These are phyloP conservation scores for Aspergillus ruber DNA, from an alignment of 2,329 filamentous ascomycete species.

Conservation along the genomic window DNA sequence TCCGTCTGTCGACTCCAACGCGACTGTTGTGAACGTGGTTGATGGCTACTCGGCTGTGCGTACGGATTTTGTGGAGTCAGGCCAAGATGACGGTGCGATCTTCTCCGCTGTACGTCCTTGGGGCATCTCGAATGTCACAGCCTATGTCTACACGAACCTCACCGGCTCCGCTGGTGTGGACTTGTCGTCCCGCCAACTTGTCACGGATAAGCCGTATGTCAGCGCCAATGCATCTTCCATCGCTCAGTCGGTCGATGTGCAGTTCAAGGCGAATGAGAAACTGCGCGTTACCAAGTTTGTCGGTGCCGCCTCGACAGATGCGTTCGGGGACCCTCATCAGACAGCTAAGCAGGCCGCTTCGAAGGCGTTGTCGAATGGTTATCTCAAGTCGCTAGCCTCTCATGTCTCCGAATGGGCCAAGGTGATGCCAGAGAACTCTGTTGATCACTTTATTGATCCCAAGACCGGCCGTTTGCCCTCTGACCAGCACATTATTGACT, in stretches of 20 bases:
- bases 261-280: slow-evolving; percentile 47
- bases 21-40: slow-evolving; percentile 59
- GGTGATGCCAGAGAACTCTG: slow-evolving; percentile 54
- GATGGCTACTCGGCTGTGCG: slow-evolving; percentile 64
- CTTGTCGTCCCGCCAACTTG: slow-evolving; percentile 36
- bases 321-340: slow-evolving; percentile 52
- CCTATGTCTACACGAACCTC: slow-evolving; percentile 49
- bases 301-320: slow-evolving; percentile 62
- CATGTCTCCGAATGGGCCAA: slow-evolving; percentile 58
- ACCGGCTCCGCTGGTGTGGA: slow-evolving; percentile 35
- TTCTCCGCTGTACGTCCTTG: slow-evolving; percentile 60
- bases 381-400: slow-evolving; percentile 46
- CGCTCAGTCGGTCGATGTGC: slow-evolving; percentile 53
- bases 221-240: slow-evolving; percentile 57
- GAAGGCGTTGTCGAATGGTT: slow-evolving; percentile 49
- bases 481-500: slow-evolving; percentile 51
- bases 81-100: slow-evolving; percentile 51
- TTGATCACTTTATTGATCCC: slow-evolving; percentile 57
- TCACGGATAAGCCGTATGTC: slow-evolving; percentile 44
- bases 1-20: slow-evolving; percentile 47
- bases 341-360: slow-evolving; percentile 52
- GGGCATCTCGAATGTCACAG: slow-evolving; percentile 57
- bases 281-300: slow-evolving; percentile 60
- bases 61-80: slow-evolving; percentile 53
- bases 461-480: slow-evolving; percentile 52